These are phyloP conservation scores for Leccinum fuscescens DNA, from an alignment of 1,284 basidiomycete genomes.

Conservation along the genomic window DNA sequence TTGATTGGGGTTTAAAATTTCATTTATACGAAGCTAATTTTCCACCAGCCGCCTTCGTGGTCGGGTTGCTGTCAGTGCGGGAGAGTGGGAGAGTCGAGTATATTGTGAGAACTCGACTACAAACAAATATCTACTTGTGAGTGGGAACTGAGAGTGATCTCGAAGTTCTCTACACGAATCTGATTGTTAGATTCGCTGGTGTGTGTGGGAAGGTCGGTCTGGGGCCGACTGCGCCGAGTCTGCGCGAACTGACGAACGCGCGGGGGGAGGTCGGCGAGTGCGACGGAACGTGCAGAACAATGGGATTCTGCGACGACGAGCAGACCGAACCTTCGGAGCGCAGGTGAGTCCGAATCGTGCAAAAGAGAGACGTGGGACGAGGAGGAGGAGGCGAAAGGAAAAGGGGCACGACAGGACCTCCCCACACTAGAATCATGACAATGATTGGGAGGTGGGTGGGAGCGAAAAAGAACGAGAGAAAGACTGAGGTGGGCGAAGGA, in stretches of 20 bases:
- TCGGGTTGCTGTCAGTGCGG: too few species aligned
- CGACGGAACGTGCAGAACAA: background rate
- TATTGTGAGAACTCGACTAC: too few species aligned
- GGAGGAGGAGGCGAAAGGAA: background rate
- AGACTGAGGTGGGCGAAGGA: too few species aligned
- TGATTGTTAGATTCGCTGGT: background rate
- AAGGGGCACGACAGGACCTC: background rate
- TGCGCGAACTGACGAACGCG: background rate
- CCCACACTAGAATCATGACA: too few species aligned
- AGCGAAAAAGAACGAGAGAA: too few species aligned
- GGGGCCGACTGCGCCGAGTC: background rate
- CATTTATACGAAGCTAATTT: too few species aligned
- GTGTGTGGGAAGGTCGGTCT: background rate
- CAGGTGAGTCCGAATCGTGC: background rate
- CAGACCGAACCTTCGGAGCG: background rate
- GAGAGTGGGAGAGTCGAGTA: too few species aligned
- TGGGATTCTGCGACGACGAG: background rate
- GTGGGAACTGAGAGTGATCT: too few species aligned
- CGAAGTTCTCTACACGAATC: background rate
- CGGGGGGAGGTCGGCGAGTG: background rate
- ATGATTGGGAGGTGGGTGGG: too few species aligned
- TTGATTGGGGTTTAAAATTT: too few species aligned
- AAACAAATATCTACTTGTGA: too few species aligned
- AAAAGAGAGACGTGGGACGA: background rate
- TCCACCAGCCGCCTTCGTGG: too few species aligned